Conservation (phyloP, 164 flowering plant species). For the Echeveria elegans region DNA sequence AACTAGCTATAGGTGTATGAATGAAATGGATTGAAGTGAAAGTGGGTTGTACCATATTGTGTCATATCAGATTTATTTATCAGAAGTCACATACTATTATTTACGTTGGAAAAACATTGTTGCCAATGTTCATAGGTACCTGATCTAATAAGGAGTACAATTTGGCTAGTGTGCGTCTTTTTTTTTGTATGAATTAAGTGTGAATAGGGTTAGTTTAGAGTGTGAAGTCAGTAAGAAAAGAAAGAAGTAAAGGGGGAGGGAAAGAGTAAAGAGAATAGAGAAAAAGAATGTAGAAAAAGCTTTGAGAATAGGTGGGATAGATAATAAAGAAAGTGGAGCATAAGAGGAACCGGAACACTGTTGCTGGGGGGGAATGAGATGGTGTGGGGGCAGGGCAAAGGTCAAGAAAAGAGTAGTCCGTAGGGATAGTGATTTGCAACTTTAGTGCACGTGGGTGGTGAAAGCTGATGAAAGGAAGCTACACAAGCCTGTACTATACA, state of each 20-base stretch:
- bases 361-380: neutral
- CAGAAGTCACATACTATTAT: too few relatives aligned
- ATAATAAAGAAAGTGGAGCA: neutral
- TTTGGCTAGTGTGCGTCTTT: neutral
- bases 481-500: neutral
- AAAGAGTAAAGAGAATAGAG: neutral
- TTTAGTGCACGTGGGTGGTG: slow-evolving; percentile 6
- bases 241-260: neutral
- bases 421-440: neutral
- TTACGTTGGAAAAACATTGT: too few relatives aligned
- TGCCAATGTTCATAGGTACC: too few relatives aligned
- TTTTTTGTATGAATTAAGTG: neutral
- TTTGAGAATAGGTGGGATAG: neutral
- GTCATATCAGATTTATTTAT: neutral
- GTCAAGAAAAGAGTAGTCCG: neutral
- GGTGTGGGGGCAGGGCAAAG: neutral
- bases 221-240: neutral
- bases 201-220: neutral
- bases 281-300: neutral
- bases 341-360: neutral
- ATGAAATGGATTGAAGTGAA: neutral
- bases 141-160: too few relatives aligned
- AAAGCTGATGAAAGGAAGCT: slow-evolving; percentile 2
- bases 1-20: neutral
- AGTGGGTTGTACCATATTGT: neutral